Percentiles rank a stretch among this genome's conserved stretches.
phyloP scores from a whole-genome alignment of 257 asterid species.

The Petrea volubilis region DNA sequence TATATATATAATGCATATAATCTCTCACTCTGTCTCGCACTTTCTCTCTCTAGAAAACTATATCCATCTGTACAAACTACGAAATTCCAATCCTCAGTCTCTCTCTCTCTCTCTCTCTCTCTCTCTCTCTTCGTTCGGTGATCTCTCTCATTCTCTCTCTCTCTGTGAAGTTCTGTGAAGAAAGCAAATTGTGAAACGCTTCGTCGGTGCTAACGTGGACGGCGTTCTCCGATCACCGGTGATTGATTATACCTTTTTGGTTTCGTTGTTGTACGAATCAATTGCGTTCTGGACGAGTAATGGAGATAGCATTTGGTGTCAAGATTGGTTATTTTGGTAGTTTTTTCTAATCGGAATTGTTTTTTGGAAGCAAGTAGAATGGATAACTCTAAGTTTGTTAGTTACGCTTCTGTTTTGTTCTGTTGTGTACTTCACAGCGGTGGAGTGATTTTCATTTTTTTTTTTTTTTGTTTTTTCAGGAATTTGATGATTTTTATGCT shows the following conservation, averaged over 20 bases:
- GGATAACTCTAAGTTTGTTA: conserved; percentile 15
- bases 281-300: conserved; percentile 5
- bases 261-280: conserved; percentile 13
- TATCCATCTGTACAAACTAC: conserved; percentile 24
- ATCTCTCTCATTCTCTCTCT: conserved; percentile 24
- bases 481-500: conserved; percentile 16
- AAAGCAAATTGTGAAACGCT: conserved; percentile 17
- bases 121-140: conserved; percentile 3
- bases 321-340: neutral
- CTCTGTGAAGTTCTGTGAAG: neutral
- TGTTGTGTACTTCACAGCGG: neutral
- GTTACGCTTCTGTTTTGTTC: neutral
- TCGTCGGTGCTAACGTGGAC: conserved; percentile 26
- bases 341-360: neutral
- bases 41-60: conserved; percentile 35
- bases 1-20: conserved; percentile 25
- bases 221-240: conserved; percentile 30
- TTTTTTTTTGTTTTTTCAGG: neutral
- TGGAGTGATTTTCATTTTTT: neutral
- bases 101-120: conserved; percentile 21
- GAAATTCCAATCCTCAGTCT: conserved; percentile 15
- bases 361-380: neutral
- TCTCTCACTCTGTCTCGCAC: neutral
- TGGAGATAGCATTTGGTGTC: neutral
- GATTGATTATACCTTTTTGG: conserved; percentile 11